Evolutionary conservation across 768 basidiomycete species (phyloP).

Genomic region (Leucosporidium creatinivorum): DNA sequence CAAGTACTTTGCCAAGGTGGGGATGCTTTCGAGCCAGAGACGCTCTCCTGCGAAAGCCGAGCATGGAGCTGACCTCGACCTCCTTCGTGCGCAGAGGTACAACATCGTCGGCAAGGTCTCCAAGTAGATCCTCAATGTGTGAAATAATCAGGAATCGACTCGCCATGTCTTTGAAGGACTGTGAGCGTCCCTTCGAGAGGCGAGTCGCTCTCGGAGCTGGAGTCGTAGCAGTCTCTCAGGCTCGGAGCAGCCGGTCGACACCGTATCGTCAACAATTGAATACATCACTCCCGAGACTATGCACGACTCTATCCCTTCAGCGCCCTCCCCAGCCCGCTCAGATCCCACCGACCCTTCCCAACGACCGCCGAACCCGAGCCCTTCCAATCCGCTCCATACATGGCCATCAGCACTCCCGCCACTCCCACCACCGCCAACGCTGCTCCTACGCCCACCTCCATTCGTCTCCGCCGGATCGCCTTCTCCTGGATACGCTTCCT

Average conservation of each 20-base stretch:
- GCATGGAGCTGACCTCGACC: constrained; percentile 6
- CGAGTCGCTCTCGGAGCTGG: too few species aligned
- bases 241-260: too few species aligned
- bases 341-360: not conserved
- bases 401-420: not conserved
- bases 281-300: too few species aligned
- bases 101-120: constrained; percentile 69
- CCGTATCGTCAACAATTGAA: too few species aligned
- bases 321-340: too few species aligned
- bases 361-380: constrained; percentile 1
- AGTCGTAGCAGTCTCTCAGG: too few species aligned
- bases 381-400: not conserved
- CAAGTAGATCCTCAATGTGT: not conserved
- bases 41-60: constrained; percentile 6
- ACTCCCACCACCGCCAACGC: not conserved
- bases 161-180: too few species aligned
- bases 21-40: not conserved
- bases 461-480: not conserved
- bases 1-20: constrained; percentile 70
- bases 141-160: too few species aligned
- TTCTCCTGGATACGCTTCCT: not conserved
- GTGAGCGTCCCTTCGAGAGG: too few species aligned
- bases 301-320: too few species aligned
- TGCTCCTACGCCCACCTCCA: not conserved
- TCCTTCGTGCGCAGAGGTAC: constrained; percentile 62